phyloP scores from a whole-genome alignment of 441 rosid genomes.

The Jatropha multifida region DNA sequence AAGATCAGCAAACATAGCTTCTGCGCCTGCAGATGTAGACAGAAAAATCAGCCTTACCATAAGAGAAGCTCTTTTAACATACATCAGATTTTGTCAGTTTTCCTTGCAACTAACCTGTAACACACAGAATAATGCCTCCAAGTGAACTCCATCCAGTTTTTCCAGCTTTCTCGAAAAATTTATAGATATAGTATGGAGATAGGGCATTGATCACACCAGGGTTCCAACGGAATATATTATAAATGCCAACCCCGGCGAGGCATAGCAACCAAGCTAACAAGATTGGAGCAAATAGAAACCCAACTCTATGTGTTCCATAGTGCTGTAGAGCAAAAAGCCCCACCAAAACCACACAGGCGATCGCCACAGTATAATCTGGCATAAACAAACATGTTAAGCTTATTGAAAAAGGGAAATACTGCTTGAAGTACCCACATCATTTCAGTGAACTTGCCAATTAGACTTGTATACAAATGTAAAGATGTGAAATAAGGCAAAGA shows the following conservation, averaged over 20 bases:
- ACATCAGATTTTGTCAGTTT: neutral
- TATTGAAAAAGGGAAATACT: no score
- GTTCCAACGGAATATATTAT: conserved; percentile 36
- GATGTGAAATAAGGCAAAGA: neutral
- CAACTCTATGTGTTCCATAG: conserved; percentile 39
- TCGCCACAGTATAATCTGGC: conserved; percentile 21
- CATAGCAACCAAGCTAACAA: conserved; percentile 35
- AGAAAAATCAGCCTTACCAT: conserved; percentile 1
- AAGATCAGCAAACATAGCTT: conserved; percentile 49
- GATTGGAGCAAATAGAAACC: conserved; percentile 44
- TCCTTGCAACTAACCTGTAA: conserved; percentile 12
- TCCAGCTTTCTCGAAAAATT: conserved; percentile 32
- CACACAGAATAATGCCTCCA: conserved; percentile 27
- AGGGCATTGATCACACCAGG: conserved; percentile 32
- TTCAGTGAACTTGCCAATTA: neutral
- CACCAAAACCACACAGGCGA: conserved; percentile 37
- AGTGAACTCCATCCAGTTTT: conserved; percentile 36
- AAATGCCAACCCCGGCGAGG: conserved; percentile 35
- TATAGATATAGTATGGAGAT: conserved; percentile 32
- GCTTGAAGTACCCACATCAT: neutral
- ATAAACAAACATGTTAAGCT: neutral
- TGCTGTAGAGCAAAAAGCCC: conserved; percentile 44
- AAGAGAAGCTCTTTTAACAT: no score
- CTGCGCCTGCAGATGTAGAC: conserved; percentile 30
- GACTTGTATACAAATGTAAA: neutral